A percentile compares a stretch with the other conserved stretches of the same genome.
These are phyloP conservation scores for Teratosphaeria viscida DNA, from an alignment of 2,329 filamentous ascomycete genomes.

Conservation along the genomic window DNA sequence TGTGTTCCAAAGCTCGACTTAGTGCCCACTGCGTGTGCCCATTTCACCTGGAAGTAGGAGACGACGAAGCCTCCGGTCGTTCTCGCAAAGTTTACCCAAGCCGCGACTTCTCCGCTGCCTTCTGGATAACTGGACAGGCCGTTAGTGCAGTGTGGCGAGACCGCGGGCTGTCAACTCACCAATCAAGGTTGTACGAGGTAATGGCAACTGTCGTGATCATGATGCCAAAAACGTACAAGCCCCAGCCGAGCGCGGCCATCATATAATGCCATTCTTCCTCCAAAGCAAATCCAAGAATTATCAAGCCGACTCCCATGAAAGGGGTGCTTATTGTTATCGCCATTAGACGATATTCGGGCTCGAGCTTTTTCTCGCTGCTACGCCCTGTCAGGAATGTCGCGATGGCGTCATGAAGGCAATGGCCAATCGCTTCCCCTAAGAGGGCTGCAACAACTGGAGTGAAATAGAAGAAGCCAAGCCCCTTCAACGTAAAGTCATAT, in stretches of 20 bases:
- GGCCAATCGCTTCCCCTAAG: conserved; percentile 44
- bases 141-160: neutral
- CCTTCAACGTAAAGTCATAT: conserved; percentile 25
- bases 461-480: conserved; percentile 44
- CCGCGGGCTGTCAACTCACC: neutral
- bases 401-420: conserved; percentile 46
- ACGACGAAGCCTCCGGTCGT: conserved; percentile 43
- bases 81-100: conserved; percentile 42
- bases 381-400: conserved; percentile 20
- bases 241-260: conserved; percentile 39
- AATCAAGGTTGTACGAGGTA: conserved; percentile 36
- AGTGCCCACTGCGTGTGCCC: conserved; percentile 24
- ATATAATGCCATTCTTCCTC: conserved; percentile 42
- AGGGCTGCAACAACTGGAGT: conserved; percentile 45
- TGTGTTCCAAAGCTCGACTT: conserved; percentile 10
- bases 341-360: conserved; percentile 46
- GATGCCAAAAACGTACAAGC: conserved; percentile 45
- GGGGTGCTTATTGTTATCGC: conserved; percentile 39
- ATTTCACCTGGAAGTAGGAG: conserved; percentile 43
- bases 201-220: conserved; percentile 46
- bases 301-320: conserved; percentile 41
- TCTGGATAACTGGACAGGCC: conserved; percentile 25
- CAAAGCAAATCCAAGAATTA: conserved; percentile 45
- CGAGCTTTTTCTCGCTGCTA: conserved; percentile 41
- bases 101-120: conserved; percentile 43